These are phyloP conservation scores for Fusarium sp. DNA, from an alignment of 2,329 filamentous ascomycete genomes.

Conservation along the genomic window DNA sequence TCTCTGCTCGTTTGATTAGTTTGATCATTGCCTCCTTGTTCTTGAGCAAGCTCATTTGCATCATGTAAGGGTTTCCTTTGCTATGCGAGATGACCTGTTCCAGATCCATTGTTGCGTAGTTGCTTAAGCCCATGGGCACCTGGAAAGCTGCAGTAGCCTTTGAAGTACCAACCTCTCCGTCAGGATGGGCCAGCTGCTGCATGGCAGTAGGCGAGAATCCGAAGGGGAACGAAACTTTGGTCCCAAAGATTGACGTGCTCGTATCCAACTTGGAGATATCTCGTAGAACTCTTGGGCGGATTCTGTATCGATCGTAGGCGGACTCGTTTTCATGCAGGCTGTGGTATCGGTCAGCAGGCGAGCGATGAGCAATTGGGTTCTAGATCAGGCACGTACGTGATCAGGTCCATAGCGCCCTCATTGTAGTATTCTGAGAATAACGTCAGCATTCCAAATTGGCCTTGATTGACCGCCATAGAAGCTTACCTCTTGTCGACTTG, in stretches of 20 bases:
- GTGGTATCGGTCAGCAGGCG: not conserved
- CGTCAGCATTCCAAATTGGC: no score
- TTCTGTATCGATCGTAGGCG: not conserved
- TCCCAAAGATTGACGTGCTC: not conserved
- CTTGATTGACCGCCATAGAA: no score
- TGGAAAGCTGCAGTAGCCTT: not conserved
- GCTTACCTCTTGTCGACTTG: no score
- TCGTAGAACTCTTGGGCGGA: not conserved
- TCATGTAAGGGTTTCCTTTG: not conserved
- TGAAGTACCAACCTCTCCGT: not conserved
- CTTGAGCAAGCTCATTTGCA: not conserved
- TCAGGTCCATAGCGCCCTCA: not conserved
- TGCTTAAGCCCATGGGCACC: not conserved
- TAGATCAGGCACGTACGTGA: not conserved
- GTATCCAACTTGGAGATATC: not conserved
- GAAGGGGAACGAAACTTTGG: not conserved
- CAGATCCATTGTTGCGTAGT: not conserved
- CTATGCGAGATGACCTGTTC: not conserved
- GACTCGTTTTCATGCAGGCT: not conserved
- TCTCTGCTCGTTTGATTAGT: not conserved
- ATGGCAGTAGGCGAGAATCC: not conserved
- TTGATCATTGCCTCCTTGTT: not conserved
- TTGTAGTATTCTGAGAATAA: not conserved
- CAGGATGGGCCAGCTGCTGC: not conserved
- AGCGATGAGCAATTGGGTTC: no score